These are phyloP conservation scores for Garcia nutans DNA, from an alignment of 345 rosid genomes.

Conservation along the genomic window DNA sequence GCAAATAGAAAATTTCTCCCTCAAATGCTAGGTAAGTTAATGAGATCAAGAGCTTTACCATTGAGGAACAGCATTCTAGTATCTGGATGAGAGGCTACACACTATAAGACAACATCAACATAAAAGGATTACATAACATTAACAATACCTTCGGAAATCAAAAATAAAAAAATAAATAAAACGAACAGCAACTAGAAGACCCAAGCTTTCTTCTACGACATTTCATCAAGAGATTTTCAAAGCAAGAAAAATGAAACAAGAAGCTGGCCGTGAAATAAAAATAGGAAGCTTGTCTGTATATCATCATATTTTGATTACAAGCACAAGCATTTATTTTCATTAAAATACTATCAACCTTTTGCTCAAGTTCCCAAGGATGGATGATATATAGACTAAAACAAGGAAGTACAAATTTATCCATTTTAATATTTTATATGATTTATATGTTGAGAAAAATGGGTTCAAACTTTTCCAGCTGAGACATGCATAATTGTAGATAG, in stretches of 20 bases:
- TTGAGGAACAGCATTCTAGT: constrained; percentile 90
- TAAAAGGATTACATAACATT: constrained; percentile 11
- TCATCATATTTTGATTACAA: background rate
- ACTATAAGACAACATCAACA: constrained; percentile 53
- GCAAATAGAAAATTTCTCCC: constrained; percentile 6
- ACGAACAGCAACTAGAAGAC: background rate
- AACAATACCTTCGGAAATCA: constrained; percentile 9
- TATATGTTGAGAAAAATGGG: background rate
- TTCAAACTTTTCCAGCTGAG: background rate
- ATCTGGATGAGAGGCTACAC: constrained; percentile 98
- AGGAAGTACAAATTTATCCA: background rate
- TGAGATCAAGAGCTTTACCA: constrained; percentile 48
- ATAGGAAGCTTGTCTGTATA: background rate
- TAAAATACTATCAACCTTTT: background rate
- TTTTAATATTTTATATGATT: background rate
- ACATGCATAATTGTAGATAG: background rate
- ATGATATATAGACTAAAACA: background rate
- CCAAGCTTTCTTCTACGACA: background rate
- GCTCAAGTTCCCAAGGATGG: background rate
- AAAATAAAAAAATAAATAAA: background rate
- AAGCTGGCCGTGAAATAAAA: background rate
- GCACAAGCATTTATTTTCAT: background rate
- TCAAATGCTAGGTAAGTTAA: constrained; percentile 2
- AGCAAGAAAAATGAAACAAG: background rate
- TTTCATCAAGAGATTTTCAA: background rate